Conservation (phyloP, 1,284 basidiomycete genomes). For the Neolentinus lepideus region DNA sequence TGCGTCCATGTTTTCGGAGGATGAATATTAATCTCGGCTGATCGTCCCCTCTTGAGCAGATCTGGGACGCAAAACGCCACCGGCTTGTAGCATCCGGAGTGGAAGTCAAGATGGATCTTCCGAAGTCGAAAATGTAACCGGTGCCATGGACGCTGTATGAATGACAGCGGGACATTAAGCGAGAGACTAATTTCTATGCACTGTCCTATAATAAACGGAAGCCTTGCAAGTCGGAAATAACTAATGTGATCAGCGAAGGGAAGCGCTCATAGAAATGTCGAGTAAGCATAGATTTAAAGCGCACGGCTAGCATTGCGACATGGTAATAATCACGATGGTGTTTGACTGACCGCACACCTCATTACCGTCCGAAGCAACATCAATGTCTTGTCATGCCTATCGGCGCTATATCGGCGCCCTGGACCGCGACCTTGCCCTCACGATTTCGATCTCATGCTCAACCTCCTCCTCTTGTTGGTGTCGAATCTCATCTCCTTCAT, state of each 20-base stretch:
- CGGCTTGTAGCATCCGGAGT: conserved; percentile 46
- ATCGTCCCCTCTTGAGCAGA: conserved; percentile 23
- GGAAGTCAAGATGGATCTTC: conserved; percentile 48
- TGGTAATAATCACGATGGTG: no score
- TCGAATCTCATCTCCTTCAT: conserved; percentile 36
- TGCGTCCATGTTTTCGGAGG: conserved; percentile 22
- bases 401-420: conserved; percentile 1
- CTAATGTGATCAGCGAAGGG: no score
- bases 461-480: conserved; percentile 37
- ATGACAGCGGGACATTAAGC: background rate
- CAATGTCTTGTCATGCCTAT: no score
- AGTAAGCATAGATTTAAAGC: no score
- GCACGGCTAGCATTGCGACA: no score
- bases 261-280: no score
- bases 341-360: no score
- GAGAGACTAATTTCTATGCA: background rate
- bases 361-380: no score
- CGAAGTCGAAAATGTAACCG: conserved; percentile 13
- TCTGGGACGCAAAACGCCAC: conserved; percentile 45
- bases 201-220: background rate
- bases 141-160: background rate
- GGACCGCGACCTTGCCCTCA: background rate
- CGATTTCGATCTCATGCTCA: conserved; percentile 27
- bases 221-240: no score
- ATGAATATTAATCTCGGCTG: background rate